A percentile compares a stretch with the other conserved stretches of the same genome.
These are phyloP conservation scores for Choricystis sp. DNA, from an alignment of 139 green algal genomes.

Conservation along the genomic window DNA sequence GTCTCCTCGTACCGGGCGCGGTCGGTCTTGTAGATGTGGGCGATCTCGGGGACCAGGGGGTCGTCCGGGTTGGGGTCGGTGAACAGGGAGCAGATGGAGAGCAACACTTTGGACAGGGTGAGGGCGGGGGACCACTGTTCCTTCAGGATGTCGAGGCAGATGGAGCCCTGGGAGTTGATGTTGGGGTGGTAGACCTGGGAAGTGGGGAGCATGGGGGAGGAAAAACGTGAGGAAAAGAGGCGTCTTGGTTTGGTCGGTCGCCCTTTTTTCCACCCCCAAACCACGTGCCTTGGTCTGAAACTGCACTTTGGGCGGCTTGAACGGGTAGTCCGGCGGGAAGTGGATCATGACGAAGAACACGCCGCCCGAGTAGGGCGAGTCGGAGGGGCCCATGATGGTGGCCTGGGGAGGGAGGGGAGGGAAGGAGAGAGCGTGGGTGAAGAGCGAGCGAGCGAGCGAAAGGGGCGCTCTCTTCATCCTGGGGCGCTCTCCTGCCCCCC, in stretches of 20 bases:
- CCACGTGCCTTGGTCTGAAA: slow-evolving; percentile 71
- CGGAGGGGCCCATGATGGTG: slow-evolving; percentile 58
- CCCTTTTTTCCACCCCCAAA: neutral
- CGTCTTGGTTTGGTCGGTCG: too few relatives aligned
- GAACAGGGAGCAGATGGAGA: slow-evolving; percentile 93
- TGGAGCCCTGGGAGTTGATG: slow-evolving; percentile 88
- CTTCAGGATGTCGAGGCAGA: slow-evolving; percentile 98
- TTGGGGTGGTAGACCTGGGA: slow-evolving; percentile 93
- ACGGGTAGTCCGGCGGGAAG: slow-evolving; percentile 91
- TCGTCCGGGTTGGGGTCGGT: slow-evolving; percentile 98
- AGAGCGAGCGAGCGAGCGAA: too few relatives aligned
- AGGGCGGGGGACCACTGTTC: slow-evolving; percentile 95
- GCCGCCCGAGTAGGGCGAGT: slow-evolving; percentile 82
- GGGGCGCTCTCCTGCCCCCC: too few relatives aligned
- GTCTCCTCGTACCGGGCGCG: slow-evolving; percentile 77
- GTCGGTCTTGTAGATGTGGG: slow-evolving; percentile 95
- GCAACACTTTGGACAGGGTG: slow-evolving; percentile 92
- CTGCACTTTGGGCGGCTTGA: slow-evolving; percentile 91
- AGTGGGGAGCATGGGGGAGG: neutral
- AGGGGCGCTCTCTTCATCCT: neutral
- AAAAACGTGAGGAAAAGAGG: neutral
- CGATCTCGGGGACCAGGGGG: slow-evolving; percentile 95
- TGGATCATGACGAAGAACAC: slow-evolving; percentile 95
- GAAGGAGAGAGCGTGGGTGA: neutral
- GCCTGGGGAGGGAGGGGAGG: slow-evolving; percentile 21